Percentiles rank a stretch among this genome's conserved stretches.
phyloP scores from a whole-genome alignment of 2,329 filamentous ascomycete species.

The Amylocarpus encephaloides region DNA sequence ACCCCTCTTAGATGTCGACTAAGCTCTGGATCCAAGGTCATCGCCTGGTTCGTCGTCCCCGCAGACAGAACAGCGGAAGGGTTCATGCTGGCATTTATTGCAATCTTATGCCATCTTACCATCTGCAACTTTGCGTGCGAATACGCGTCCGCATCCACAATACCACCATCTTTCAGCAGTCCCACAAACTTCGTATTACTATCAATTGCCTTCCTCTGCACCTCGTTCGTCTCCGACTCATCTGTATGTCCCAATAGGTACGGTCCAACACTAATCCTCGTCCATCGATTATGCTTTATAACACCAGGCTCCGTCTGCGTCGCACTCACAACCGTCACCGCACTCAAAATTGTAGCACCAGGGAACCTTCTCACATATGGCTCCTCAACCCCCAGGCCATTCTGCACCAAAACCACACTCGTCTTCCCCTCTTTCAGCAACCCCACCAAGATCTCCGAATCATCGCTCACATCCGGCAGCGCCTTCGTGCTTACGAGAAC shows the following conservation, averaged over 20 bases:
- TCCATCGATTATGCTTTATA: constrained; percentile 68
- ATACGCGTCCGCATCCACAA: constrained; percentile 59
- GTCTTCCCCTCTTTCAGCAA: constrained; percentile 23
- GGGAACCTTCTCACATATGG: constrained; percentile 60
- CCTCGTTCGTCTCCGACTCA: constrained; percentile 6
- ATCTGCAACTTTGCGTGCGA: constrained; percentile 61
- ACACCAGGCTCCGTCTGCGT: constrained; percentile 58
- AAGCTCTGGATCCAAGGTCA: constrained; percentile 58
- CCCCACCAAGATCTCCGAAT: constrained; percentile 24
- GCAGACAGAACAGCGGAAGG: constrained; percentile 62
- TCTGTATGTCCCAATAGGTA: constrained; percentile 47
- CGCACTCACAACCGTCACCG: constrained; percentile 63
- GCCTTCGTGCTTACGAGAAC: constrained; percentile 30
- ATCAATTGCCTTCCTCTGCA: constrained; percentile 12
- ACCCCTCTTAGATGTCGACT: constrained; percentile 55
- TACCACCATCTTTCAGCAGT: constrained; percentile 43
- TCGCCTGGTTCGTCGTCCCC: constrained; percentile 57
- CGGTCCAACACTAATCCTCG: constrained; percentile 62
- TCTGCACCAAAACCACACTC: constrained; percentile 28
- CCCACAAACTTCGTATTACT: constrained; percentile 41
- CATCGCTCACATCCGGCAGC: constrained; percentile 28
- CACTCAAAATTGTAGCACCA: constrained; percentile 53
- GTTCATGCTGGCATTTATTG: constrained; percentile 72
- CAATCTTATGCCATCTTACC: constrained; percentile 70
- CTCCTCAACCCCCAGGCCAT: constrained; percentile 34